Percentiles rank a stretch among this genome's conserved stretches.
These are phyloP conservation scores for Penicillium lagena DNA, from an alignment of 495 filamentous ascomycete species.

Conservation along the genomic window DNA sequence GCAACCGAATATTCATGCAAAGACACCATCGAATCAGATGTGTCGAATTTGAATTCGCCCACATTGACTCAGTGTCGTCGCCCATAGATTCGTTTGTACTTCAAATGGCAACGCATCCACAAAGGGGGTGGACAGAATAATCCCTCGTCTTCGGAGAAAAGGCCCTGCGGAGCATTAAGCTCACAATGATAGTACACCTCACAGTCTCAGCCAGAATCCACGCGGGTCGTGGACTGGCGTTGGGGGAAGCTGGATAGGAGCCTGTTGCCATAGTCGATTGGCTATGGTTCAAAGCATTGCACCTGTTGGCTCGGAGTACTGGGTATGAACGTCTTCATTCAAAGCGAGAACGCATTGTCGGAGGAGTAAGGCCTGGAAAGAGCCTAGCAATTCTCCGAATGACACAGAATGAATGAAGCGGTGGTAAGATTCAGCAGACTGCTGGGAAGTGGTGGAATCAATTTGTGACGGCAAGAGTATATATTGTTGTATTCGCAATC, in stretches of 20 bases:
- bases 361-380: slow-evolving; percentile 28
- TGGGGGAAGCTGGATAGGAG: slow-evolving; percentile 15
- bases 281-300: slow-evolving; percentile 15
- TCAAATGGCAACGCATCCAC: slow-evolving; percentile 33
- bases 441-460: slow-evolving; percentile 20
- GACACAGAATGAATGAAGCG: slow-evolving; percentile 11
- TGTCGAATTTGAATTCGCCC: slow-evolving; percentile 1
- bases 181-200: slow-evolving; percentile 35
- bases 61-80: slow-evolving; percentile 14
- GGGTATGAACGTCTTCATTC: slow-evolving; percentile 9
- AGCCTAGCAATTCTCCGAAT: slow-evolving; percentile 31
- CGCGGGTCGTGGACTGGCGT: slow-evolving; percentile 25
- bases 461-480: too few relatives aligned
- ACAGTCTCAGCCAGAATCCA: slow-evolving; percentile 43
- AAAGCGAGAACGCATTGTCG: slow-evolving; percentile 30
- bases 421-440: slow-evolving; percentile 8
- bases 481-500: too few relatives aligned
- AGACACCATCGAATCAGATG: slow-evolving; percentile 16
- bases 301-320: slow-evolving; percentile 16
- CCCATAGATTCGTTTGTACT: slow-evolving; percentile 29
- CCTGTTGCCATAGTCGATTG: slow-evolving; percentile 18
- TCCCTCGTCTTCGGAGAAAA: slow-evolving; percentile 33
- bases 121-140: slow-evolving; percentile 28
- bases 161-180: slow-evolving; percentile 26
- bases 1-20: slow-evolving; percentile 21